A percentile compares a stretch with the other conserved stretches of the same genome.
These are phyloP conservation scores for Parsonsia alboflavescens DNA, from an alignment of 257 asterid species.

Conservation along the genomic window DNA sequence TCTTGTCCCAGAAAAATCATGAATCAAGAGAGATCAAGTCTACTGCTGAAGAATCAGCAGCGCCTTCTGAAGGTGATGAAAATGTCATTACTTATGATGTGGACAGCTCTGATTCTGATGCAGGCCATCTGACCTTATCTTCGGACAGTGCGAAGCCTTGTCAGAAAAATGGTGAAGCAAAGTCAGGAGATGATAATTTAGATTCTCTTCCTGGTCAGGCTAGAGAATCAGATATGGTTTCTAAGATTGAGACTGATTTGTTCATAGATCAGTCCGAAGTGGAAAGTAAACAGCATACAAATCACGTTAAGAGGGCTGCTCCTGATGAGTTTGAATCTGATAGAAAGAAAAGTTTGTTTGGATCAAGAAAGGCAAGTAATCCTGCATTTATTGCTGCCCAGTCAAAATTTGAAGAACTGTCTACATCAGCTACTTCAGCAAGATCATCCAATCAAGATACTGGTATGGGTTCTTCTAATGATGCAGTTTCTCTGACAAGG, in stretches of 20 bases:
- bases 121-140: slow-evolving; percentile 9
- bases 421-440: slow-evolving; percentile 38
- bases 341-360: slow-evolving; percentile 30
- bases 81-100: slow-evolving; percentile 31
- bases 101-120: slow-evolving; percentile 23
- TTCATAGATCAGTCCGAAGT: slow-evolving; percentile 28
- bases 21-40: slow-evolving; percentile 17
- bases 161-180: slow-evolving; percentile 27
- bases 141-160: slow-evolving; percentile 17
- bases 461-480: slow-evolving; percentile 36
- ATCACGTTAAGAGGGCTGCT: slow-evolving; percentile 18
- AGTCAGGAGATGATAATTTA: slow-evolving; percentile 16
- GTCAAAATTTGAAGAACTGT: slow-evolving; percentile 78
- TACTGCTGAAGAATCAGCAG: slow-evolving; percentile 17
- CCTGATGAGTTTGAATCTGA: slow-evolving; percentile 47
- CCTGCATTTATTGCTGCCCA: slow-evolving; percentile 89
- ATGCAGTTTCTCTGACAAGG: slow-evolving; percentile 33
- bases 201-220: slow-evolving; percentile 33
- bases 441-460: slow-evolving; percentile 37
- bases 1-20: slow-evolving; percentile 18
- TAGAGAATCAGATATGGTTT: slow-evolving; percentile 25
- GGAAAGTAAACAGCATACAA: slow-evolving; percentile 23
- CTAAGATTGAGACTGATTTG: slow-evolving; percentile 30
- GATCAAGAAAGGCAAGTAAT: slow-evolving; percentile 59
- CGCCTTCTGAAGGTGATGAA: slow-evolving; percentile 28